A percentile compares a stretch with the other conserved stretches of the same genome.
These are phyloP conservation scores for Aspergillus sp. DNA, from an alignment of 2,329 filamentous ascomycete genomes.

Conservation along the genomic window DNA sequence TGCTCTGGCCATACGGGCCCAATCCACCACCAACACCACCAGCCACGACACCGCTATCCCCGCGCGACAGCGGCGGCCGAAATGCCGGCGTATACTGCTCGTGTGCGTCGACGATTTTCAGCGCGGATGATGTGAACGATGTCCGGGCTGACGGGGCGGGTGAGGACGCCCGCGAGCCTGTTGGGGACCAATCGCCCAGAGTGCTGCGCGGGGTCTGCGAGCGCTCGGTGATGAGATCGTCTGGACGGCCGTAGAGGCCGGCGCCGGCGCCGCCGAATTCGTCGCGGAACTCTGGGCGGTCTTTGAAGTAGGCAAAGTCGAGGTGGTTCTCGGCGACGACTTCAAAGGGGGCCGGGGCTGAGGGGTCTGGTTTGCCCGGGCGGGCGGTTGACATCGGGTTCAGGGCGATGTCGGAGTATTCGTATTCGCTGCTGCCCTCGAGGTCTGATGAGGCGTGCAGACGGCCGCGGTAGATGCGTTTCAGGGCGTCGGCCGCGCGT, in stretches of 20 bases:
- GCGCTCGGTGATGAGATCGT: conserved; percentile 39
- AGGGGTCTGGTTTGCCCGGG: conserved; percentile 45
- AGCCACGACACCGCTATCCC: conserved; percentile 12
- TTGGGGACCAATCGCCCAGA: conserved; percentile 31
- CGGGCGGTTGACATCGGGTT: conserved; percentile 62
- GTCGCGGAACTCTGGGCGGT: conserved; percentile 76
- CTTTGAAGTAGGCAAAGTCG: conserved; percentile 88
- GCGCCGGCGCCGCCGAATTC: conserved; percentile 86
- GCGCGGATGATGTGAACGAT: conserved; percentile 10
- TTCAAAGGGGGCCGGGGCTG: conserved; percentile 65
- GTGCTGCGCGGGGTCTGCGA: conserved; percentile 36
- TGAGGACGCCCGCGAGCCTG: conserved; percentile 23
- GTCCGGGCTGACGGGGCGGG: conserved; percentile 21
- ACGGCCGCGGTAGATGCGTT: conserved; percentile 77
- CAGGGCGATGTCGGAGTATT: conserved; percentile 69
- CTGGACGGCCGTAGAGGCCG: conserved; percentile 45
- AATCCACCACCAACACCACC: background rate
- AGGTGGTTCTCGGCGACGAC: conserved; percentile 78
- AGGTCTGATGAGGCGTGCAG: conserved; percentile 45
- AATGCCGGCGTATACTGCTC: conserved; percentile 21
- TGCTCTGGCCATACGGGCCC: conserved; percentile 26
- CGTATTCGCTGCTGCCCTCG: conserved; percentile 10
- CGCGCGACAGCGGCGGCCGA: conserved; percentile 23
- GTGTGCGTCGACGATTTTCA: conserved; percentile 8
- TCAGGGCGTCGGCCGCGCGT: conserved; percentile 76